These are phyloP conservation scores for Fusarium compactum DNA, from an alignment of 2,329 filamentous ascomycete species.

Conservation along the genomic window DNA sequence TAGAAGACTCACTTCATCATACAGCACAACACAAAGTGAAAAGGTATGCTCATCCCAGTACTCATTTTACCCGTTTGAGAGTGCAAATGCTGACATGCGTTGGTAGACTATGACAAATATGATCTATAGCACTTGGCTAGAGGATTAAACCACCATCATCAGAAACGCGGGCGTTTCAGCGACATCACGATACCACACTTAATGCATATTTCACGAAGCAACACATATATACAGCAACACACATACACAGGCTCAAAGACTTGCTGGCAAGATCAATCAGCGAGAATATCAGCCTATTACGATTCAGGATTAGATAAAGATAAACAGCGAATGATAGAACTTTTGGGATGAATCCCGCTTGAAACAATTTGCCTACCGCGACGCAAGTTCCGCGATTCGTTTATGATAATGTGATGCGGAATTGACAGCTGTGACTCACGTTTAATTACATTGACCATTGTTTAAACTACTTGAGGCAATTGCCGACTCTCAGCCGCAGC, in stretches of 20 bases:
- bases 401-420: not conserved
- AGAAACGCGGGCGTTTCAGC: constrained; percentile 1
- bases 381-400: not conserved
- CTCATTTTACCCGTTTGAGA: too few species aligned
- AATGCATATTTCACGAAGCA: not conserved
- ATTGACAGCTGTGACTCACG: not conserved
- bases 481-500: constrained; percentile 28
- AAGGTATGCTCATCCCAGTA: constrained; percentile 8
- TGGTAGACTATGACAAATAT: constrained; percentile 7
- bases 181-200: not conserved
- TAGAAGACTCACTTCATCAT: constrained; percentile 42
- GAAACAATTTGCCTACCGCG: not conserved
- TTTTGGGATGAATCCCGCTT: not conserved
- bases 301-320: not conserved
- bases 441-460: not conserved
- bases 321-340: constrained; percentile 1
- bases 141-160: not conserved
- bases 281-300: not conserved
- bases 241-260: not conserved
- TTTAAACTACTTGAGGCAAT: constrained; percentile 20
- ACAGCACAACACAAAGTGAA: constrained; percentile 41
- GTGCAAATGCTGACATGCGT: constrained; percentile 15
- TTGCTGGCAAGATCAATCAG: constrained; percentile 1
- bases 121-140: constrained; percentile 28
- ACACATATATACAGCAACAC: not conserved